Base-by-base conservation (phyloP, 495 filamentous ascomycete species). In the Penicillium crystallinum region DNA sequence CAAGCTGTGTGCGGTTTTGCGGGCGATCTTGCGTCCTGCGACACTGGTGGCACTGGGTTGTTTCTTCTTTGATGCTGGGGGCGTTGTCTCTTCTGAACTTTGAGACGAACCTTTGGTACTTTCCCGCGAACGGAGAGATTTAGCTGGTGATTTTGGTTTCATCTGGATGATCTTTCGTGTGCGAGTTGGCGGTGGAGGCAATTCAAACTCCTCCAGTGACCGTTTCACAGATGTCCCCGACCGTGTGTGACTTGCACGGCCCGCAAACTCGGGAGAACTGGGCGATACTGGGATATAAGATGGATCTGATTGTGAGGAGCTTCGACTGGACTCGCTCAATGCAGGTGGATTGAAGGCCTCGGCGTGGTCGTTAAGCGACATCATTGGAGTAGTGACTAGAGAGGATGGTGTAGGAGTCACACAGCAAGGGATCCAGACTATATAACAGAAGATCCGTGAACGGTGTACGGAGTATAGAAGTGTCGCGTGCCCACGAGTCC, bases 121-220 rank as follows among this genome's bases (percentile, higher is more conserved):
- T 1, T 69, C 66, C 35, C 67, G 68, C 15, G 61, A 46, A 34
- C 53, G 65, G 7, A 62, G 25, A 0, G 65, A 49, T 46, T 69
- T 74, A 7, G 60, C 27, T 9, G 62, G 63, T 0, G 69, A 40
- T 55, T 76, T 79, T 10, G 70, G 76, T 66, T 95, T 95, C 93
- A 98, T 96, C 70, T 97, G 93, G 43, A 97, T 97, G 63, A 98
- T 97, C 74, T 91, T 97, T 56, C 95, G 83, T 25, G 90, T 88
- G 42, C 93, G 77, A 11, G 91, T 95, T 0, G 93, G 93, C 14
- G 93, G 93, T 3, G 95, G 93, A 18, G 93, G 93, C 4, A 98
- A 79, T 15, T 86, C 81, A 61, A 95, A 91, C 22, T 81, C 74
- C 18, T 78, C 72, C 31, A 70, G 63, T 1, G 73, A 66, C 8